A percentile compares a stretch with the other conserved stretches of the same genome.
phyloP scores from a whole-genome alignment of 345 rosid genomes.

The Lepidium aucheri region DNA sequence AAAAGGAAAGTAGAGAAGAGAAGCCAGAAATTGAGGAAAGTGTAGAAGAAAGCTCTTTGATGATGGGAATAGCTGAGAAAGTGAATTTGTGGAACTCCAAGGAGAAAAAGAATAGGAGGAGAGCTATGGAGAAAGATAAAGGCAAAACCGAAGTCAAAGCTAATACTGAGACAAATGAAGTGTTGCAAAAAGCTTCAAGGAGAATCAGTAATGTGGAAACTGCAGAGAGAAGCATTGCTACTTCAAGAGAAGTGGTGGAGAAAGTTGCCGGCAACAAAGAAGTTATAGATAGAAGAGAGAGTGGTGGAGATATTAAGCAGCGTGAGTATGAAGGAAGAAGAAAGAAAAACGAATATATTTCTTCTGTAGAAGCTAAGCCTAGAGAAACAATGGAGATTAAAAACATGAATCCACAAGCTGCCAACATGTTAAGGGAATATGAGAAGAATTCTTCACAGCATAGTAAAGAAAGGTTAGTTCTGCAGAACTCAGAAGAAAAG shows the following conservation, averaged over 20 bases:
- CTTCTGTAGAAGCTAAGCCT: neutral
- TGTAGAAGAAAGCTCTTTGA: neutral
- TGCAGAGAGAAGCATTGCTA: conserved; percentile 17
- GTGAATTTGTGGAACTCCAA: conserved; percentile 29
- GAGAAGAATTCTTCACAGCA: neutral
- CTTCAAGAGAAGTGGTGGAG: conserved; percentile 5
- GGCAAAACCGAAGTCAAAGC: neutral
- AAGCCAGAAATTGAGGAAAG: neutral
- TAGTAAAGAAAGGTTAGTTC: neutral
- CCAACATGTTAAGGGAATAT: neutral
- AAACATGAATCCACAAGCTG: neutral
- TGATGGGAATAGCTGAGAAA: conserved; percentile 29
- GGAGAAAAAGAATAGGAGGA: conserved; percentile 14
- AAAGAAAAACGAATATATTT: neutral
- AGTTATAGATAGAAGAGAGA: neutral
- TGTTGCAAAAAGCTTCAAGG: conserved; percentile 26
- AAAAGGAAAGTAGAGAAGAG: conserved; percentile 7
- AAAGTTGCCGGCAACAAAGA: neutral
- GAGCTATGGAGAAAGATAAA: neutral
- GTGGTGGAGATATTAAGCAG: neutral
- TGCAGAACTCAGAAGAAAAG: neutral
- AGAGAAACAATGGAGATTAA: neutral
- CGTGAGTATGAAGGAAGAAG: neutral
- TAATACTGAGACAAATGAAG: neutral
- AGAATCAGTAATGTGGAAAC: conserved; percentile 16